Percentiles rank a stretch among this genome's conserved stretches.
Conservation (phyloP, 2,329 filamentous ascomycete genomes). For the Laburnicola sp. region DNA sequence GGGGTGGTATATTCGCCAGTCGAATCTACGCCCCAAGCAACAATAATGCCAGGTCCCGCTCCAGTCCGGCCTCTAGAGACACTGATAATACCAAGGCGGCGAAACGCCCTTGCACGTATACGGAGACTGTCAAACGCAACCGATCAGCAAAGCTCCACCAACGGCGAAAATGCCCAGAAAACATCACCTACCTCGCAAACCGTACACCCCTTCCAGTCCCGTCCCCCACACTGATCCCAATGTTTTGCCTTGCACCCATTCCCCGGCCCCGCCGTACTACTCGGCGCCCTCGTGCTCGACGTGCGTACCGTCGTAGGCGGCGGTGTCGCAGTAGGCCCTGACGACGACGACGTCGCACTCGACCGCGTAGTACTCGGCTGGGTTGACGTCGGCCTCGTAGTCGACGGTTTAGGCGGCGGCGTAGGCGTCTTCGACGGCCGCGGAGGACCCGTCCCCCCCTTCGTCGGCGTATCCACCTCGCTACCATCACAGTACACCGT, state of each 20-base stretch:
- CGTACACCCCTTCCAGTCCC: conserved; percentile 37
- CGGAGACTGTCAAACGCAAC: conserved; percentile 20
- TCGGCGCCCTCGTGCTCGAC: conserved; percentile 22
- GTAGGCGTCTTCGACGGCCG: conserved; percentile 15
- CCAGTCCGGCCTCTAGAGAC: conserved; percentile 19
- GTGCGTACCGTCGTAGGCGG: conserved; percentile 2
- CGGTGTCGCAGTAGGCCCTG: conserved; percentile 10
- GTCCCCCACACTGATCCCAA: conserved; percentile 37
- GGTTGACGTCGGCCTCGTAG: conserved; percentile 10
- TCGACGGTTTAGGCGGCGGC: not conserved
- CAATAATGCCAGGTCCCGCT: not conserved
- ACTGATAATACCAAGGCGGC: conserved; percentile 35
- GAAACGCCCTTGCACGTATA: conserved; percentile 35
- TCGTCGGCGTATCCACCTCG: conserved; percentile 33
- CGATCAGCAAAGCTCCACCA: not conserved
- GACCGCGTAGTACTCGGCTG: not conserved
- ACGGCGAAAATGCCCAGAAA: not conserved
- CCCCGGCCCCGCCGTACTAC: conserved; percentile 25
- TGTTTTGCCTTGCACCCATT: conserved; percentile 31
- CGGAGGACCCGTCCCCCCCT: conserved; percentile 24
- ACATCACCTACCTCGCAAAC: conserved; percentile 29
- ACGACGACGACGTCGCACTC: conserved; percentile 3
- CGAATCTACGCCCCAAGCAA: too few relatives aligned
- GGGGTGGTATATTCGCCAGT: not conserved
- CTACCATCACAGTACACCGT: conserved; percentile 57